These are phyloP conservation scores for Ophiostoma tasmaniense DNA, from an alignment of 2,329 filamentous ascomycete genomes.

Conservation along the genomic window DNA sequence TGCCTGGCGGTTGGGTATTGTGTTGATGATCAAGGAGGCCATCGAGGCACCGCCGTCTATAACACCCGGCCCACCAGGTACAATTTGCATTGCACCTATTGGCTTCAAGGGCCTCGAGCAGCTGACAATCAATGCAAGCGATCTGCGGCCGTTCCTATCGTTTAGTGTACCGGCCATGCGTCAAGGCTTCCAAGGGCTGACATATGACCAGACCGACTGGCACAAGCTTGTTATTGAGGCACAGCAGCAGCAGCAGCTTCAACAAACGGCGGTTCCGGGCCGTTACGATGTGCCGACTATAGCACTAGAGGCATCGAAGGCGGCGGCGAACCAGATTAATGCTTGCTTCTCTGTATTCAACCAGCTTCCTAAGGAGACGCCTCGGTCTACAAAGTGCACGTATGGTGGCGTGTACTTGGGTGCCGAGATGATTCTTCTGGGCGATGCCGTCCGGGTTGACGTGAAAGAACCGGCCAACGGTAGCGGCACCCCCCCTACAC, in stretches of 20 bases:
- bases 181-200: constrained; percentile 23
- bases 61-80: constrained; percentile 20
- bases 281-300: constrained; percentile 17
- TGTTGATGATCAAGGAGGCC: constrained; percentile 19
- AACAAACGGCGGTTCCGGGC: not conserved
- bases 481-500: constrained; percentile 62
- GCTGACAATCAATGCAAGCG: constrained; percentile 21
- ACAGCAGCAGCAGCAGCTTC: constrained; percentile 18
- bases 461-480: not conserved
- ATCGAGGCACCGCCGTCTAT: constrained; percentile 16
- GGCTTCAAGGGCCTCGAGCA: constrained; percentile 23
- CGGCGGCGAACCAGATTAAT: constrained; percentile 30
- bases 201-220: constrained; percentile 28
- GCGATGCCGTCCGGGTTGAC: constrained; percentile 29
- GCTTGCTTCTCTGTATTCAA: constrained; percentile 30
- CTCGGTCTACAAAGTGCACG: constrained; percentile 12
- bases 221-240: constrained; percentile 19
- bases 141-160: constrained; percentile 32
- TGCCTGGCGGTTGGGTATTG: constrained; percentile 31
- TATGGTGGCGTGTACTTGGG: constrained; percentile 31
- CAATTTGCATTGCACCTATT: constrained; percentile 26
- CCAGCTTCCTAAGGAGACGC: constrained; percentile 21
- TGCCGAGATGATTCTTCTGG: constrained; percentile 29
- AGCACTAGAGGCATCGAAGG: constrained; percentile 32
- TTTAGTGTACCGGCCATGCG: constrained; percentile 30